These are phyloP conservation scores for Wolfiporia cocos DNA, from an alignment of 1,284 basidiomycete genomes.

Conservation along the genomic window DNA sequence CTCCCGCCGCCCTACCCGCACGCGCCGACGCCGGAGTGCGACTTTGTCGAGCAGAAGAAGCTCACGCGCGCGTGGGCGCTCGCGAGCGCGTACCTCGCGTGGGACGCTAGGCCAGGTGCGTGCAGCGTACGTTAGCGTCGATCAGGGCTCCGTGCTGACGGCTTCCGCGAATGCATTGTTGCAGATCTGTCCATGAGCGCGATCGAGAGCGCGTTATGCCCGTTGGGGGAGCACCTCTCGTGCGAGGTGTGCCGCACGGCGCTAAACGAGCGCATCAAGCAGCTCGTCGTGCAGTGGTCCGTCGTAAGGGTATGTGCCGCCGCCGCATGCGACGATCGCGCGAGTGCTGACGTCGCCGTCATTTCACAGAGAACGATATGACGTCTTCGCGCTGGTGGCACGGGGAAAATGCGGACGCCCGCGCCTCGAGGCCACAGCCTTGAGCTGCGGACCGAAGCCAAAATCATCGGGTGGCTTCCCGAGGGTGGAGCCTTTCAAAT, in stretches of 20 bases:
- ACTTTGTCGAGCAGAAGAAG: conserved; percentile 34
- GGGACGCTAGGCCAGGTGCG: conserved; percentile 33
- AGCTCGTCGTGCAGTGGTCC: conserved; percentile 69
- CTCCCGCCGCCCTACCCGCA: conserved; percentile 32
- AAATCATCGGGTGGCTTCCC: no score
- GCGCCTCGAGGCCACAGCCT: no score
- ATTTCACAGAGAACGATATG: conserved; percentile 6
- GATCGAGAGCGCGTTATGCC: conserved; percentile 29
- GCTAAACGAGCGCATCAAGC: conserved; percentile 60
- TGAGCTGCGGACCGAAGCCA: no score
- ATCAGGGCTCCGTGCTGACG: no score
- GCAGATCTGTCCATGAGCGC: conserved; percentile 29
- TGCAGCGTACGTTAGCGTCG: not conserved
- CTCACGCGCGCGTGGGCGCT: conserved; percentile 34
- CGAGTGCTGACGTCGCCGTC: not conserved
- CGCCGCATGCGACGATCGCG: not conserved
- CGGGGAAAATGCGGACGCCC: not conserved
- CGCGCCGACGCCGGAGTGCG: conserved; percentile 28
- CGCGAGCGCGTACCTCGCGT: conserved; percentile 33
- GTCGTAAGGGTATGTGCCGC: conserved; percentile 52
- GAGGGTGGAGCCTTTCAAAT: no score
- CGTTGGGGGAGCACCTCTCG: conserved; percentile 27
- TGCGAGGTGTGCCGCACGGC: conserved; percentile 50
- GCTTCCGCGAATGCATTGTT: not conserved
- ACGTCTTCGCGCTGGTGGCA: no score